A percentile compares a stretch with the other conserved stretches of the same genome.
phyloP scores from a whole-genome alignment of 139 green algal species.

The Chlorella sp. region DNA sequence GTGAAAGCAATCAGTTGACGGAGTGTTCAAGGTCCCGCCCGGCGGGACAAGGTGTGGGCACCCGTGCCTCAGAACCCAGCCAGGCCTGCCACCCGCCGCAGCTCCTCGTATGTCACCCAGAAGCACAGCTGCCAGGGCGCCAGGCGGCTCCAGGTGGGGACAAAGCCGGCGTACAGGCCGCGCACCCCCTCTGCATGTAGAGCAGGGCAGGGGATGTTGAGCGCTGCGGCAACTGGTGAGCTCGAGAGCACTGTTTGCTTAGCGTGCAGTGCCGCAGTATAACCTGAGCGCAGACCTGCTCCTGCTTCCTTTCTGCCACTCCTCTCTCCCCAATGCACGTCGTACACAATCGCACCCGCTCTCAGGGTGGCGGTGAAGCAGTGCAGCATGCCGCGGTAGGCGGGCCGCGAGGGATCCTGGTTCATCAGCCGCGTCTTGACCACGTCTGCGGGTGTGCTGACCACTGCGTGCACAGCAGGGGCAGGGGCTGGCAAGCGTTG shows the following conservation, averaged over 20 bases:
- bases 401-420: slow-evolving; percentile 43
- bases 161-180: slow-evolving; percentile 75
- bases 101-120: slow-evolving; percentile 67
- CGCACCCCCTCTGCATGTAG: slow-evolving; percentile 50
- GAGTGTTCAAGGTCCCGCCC: too few relatives aligned
- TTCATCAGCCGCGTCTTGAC: slow-evolving; percentile 84
- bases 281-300: too few relatives aligned
- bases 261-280: too few relatives aligned
- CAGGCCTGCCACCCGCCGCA: slow-evolving; percentile 46
- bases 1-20: too few relatives aligned
- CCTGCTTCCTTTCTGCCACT: too few relatives aligned
- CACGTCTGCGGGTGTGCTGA: slow-evolving; percentile 22
- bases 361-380: slow-evolving; percentile 65
- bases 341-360: neutral
- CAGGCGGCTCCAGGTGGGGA: slow-evolving; percentile 75
- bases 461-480: neutral
- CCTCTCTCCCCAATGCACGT: too few relatives aligned
- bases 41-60: too few relatives aligned
- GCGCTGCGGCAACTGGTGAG: neutral
- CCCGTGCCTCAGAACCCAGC: slow-evolving; percentile 54
- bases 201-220: neutral
- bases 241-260: too few relatives aligned
- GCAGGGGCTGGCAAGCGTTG: neutral
- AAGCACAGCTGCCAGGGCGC: slow-evolving; percentile 80
- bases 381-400: slow-evolving; percentile 60